phyloP scores from a whole-genome alignment of 2,329 filamentous ascomycete species.

The Metarhizium sp. region DNA sequence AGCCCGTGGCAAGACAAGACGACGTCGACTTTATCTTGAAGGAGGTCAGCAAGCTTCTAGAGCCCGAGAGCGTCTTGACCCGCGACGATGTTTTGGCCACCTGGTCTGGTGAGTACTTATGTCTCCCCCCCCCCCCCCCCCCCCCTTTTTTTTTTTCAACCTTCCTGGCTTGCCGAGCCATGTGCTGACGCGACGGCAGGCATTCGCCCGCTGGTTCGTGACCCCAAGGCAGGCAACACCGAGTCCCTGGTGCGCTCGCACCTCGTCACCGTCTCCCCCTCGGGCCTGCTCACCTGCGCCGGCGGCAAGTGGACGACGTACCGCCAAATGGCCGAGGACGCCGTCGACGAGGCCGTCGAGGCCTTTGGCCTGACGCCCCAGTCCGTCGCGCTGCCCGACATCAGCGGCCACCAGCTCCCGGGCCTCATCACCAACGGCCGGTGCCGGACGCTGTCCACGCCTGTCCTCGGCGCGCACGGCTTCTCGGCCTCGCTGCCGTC shows the following conservation, averaged over 20 bases:
- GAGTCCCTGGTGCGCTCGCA: constrained; percentile 78
- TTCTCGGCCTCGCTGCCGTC: constrained; percentile 31
- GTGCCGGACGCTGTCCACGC: constrained; percentile 66
- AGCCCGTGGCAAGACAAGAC: constrained; percentile 64
- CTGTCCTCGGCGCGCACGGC: constrained; percentile 69
- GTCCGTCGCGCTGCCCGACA: constrained; percentile 46
- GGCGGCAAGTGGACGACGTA: constrained; percentile 88
- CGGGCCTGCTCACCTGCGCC: constrained; percentile 70
- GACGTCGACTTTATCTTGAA: constrained; percentile 77
- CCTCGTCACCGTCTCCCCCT: constrained; percentile 63
- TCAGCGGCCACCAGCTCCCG: constrained; percentile 51
- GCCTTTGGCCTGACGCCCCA: constrained; percentile 51
- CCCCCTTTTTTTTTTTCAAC: too few relatives aligned
- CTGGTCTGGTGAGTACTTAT: constrained; percentile 55
- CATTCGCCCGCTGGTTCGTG: constrained; percentile 70
- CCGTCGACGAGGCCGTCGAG: constrained; percentile 67
- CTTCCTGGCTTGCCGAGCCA: neutral
- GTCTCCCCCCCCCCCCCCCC: too few relatives aligned
- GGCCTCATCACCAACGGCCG: constrained; percentile 49
- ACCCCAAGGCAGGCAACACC: constrained; percentile 73
- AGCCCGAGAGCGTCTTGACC: constrained; percentile 65
- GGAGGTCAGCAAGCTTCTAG: constrained; percentile 67
- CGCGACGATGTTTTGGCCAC: constrained; percentile 69
- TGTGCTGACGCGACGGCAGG: constrained; percentile 17
- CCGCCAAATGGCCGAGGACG: constrained; percentile 80